Evolutionary conservation across 129 eudicot species (phyloP).

Genomic region (Artemisia annua): DNA sequence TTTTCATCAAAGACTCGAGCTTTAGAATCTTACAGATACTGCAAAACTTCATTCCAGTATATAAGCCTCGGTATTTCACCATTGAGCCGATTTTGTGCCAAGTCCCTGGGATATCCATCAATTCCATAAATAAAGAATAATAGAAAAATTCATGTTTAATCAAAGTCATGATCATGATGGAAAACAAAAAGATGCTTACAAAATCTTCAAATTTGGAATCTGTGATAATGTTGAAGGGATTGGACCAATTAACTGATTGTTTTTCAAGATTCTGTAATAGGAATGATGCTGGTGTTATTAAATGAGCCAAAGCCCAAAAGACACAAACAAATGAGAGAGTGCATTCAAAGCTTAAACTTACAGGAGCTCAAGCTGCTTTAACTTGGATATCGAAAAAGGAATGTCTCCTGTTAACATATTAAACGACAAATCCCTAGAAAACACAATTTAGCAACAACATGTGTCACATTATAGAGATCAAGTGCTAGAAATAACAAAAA

Average conservation of each 20-base stretch:
- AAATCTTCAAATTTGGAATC: slow-evolving; percentile 81
- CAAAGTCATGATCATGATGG: too few species aligned
- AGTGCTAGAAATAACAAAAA: not conserved
- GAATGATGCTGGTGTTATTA: not conserved
- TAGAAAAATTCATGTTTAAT: not conserved
- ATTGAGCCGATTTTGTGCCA: slow-evolving; percentile 82
- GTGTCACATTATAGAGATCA: not conserved
- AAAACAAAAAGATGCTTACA: slow-evolving; percentile 45
- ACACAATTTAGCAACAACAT: not conserved
- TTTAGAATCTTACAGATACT: slow-evolving; percentile 70
- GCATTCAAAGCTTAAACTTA: slow-evolving; percentile 34
- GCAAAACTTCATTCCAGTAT: slow-evolving; percentile 97
- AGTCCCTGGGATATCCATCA: slow-evolving; percentile 50
- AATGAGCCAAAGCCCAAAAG: not conserved
- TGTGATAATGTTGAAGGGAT: slow-evolving; percentile 97
- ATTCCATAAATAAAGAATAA: not conserved
- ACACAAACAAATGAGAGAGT: not conserved
- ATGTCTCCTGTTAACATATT: slow-evolving; percentile 84
- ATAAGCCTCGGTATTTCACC: slow-evolving; percentile 97
- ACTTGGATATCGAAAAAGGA: slow-evolving; percentile 90
- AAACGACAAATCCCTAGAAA: slow-evolving; percentile 82
- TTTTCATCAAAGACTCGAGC: not conserved
- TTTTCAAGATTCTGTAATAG: slow-evolving; percentile 67
- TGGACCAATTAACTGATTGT: slow-evolving; percentile 83
- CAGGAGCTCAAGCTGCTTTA: slow-evolving; percentile 80